These are phyloP conservation scores for Ceratocystis huliohia DNA, from an alignment of 2,329 filamentous ascomycete species.

Conservation along the genomic window DNA sequence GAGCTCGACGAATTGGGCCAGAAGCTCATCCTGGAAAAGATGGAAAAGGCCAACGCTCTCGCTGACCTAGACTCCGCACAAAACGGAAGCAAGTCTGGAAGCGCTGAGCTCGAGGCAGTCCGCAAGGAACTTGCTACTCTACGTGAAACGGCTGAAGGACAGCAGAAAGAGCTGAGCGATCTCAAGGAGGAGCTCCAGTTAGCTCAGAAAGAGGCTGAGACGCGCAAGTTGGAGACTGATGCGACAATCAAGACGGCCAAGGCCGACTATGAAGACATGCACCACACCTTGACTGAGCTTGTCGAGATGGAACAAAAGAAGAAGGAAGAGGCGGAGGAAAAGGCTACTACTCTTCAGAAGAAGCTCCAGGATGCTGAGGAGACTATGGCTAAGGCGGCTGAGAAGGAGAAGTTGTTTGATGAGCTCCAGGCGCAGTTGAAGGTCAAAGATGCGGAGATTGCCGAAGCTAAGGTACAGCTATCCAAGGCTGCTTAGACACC, in stretches of 20 bases:
- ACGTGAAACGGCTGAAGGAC: slow-evolving; percentile 36
- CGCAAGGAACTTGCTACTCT: slow-evolving; percentile 38
- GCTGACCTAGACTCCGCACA: slow-evolving; percentile 48
- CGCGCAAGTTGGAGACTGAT: slow-evolving; percentile 39
- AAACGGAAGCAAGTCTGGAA: slow-evolving; percentile 42
- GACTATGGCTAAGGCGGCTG: slow-evolving; percentile 28
- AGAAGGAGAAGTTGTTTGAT: slow-evolving; percentile 37
- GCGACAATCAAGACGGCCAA: slow-evolving; percentile 42
- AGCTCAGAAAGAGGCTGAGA: slow-evolving; percentile 41
- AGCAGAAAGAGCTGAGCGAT: slow-evolving; percentile 28
- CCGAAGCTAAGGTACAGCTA: slow-evolving; percentile 43
- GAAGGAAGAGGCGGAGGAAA: slow-evolving; percentile 39
- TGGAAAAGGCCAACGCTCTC: slow-evolving; percentile 45
- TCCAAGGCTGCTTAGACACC: slow-evolving; percentile 21
- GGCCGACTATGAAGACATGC: slow-evolving; percentile 50
- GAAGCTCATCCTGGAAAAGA: slow-evolving; percentile 46
- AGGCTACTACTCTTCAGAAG: slow-evolving; percentile 35
- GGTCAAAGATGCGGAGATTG: slow-evolving; percentile 52
- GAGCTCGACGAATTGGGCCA: slow-evolving; percentile 40
- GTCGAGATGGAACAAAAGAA: slow-evolving; percentile 46
- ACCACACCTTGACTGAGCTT: slow-evolving; percentile 48
- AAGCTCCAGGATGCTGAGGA: slow-evolving; percentile 24
- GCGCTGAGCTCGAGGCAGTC: slow-evolving; percentile 40
- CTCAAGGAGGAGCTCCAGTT: slow-evolving; percentile 35
- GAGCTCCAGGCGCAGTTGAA: slow-evolving; percentile 44